phyloP scores from a whole-genome alignment of 768 basidiomycete genomes.

The Tylopilus plumbeoviolaceoides region DNA sequence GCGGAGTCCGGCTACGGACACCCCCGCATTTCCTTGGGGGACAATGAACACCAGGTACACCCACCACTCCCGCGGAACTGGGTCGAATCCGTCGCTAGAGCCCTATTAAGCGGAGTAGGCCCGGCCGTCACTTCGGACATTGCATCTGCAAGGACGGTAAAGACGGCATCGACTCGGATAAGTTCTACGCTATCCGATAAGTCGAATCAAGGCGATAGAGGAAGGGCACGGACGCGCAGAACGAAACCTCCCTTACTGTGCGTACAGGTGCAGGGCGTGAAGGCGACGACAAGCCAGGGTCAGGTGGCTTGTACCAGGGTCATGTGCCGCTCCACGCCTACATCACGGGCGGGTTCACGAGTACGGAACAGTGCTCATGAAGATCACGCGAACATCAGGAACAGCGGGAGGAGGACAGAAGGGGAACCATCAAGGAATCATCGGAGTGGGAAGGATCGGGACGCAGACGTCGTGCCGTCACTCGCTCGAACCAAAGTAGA shows the following conservation, averaged over 20 bases:
- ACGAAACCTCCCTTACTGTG: slow-evolving; percentile 32
- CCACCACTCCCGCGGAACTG: slow-evolving; percentile 68
- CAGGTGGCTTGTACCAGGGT: slow-evolving; percentile 53
- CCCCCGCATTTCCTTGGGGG: slow-evolving; percentile 31
- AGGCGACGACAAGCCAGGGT: slow-evolving; percentile 25
- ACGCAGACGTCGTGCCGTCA: slow-evolving; percentile 47
- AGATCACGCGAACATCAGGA: slow-evolving; percentile 7
- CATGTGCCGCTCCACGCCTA: slow-evolving; percentile 66
- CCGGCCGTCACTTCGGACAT: slow-evolving; percentile 30
- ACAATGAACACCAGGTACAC: slow-evolving; percentile 24
- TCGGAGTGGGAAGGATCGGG: slow-evolving; percentile 28
- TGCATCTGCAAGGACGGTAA: slow-evolving; percentile 21
- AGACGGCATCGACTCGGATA: slow-evolving; percentile 22
- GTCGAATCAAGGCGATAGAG: slow-evolving; percentile 23
- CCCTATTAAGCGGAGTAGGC: slow-evolving; percentile 54
- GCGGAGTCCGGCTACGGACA: slow-evolving; percentile 18
- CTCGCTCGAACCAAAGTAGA: slow-evolving; percentile 59
- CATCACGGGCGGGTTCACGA: slow-evolving; percentile 54
- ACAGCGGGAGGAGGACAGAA: slow-evolving; percentile 25
- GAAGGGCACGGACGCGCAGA: slow-evolving; percentile 6
- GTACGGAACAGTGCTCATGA: slow-evolving; percentile 27
- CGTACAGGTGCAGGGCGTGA: slow-evolving; percentile 31
- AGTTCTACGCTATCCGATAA: slow-evolving; percentile 23
- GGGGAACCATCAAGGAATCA: slow-evolving; percentile 16
- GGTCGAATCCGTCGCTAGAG: slow-evolving; percentile 67